Percentiles rank a stretch among this genome's conserved stretches.
Conservation (phyloP, 2,329 filamentous ascomycete species). For the Fusarium siculi region DNA sequence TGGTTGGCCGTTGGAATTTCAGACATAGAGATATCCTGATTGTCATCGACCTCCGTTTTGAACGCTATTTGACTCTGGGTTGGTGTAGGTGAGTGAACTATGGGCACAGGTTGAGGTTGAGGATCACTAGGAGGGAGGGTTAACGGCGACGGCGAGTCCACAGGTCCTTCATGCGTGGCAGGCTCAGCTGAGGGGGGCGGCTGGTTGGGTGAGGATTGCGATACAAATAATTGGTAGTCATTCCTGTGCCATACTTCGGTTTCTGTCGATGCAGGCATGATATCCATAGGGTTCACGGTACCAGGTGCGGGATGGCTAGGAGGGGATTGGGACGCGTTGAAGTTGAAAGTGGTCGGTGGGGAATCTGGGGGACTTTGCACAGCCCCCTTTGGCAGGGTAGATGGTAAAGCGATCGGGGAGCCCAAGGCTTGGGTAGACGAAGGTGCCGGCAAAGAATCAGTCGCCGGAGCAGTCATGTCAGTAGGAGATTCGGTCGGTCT, state of each 20-base stretch:
- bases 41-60: constrained; percentile 33
- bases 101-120: constrained; percentile 35
- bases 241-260: constrained; percentile 52
- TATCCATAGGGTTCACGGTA: constrained; percentile 65
- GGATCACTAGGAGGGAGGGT: constrained; percentile 36
- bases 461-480: constrained; percentile 39
- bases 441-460: constrained; percentile 24
- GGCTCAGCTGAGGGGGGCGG: constrained; percentile 21
- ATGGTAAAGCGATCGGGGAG: constrained; percentile 38
- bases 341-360: constrained; percentile 37
- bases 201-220: constrained; percentile 42
- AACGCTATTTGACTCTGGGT: constrained; percentile 35
- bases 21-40: constrained; percentile 38
- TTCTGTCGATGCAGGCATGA: constrained; percentile 58
- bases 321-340: constrained; percentile 45
- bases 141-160: constrained; percentile 43
- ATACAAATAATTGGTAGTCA: constrained; percentile 49
- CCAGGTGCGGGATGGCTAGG: constrained; percentile 53
- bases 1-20: constrained; percentile 42
- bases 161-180: constrained; percentile 23
- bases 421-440: constrained; percentile 30
- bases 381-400: constrained; percentile 22
- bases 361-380: constrained; percentile 44
- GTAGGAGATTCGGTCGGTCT: constrained; percentile 47
- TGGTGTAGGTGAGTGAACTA: constrained; percentile 45